phyloP scores from a whole-genome alignment of 441 rosid genomes.

The Mallotus repandus region DNA sequence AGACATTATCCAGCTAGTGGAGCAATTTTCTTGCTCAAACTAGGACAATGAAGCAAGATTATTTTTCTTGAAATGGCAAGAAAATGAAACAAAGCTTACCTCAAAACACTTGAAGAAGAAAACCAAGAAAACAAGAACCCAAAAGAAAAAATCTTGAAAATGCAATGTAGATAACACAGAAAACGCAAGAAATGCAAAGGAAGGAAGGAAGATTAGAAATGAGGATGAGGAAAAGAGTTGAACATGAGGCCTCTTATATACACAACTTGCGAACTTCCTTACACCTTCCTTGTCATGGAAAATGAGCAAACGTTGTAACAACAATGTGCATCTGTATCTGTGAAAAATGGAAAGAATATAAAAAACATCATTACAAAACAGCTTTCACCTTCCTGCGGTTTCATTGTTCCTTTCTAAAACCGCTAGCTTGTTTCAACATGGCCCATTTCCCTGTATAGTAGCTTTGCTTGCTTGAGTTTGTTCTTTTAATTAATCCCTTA shows the following conservation, averaged over 20 bases:
- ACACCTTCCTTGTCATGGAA: conserved; percentile 9
- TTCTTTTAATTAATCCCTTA: not conserved
- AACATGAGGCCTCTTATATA: conserved; percentile 23
- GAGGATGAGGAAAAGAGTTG: conserved; percentile 22
- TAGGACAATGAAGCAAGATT: not conserved
- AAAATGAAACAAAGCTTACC: not conserved
- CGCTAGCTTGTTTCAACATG: conserved; percentile 21
- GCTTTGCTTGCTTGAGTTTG: too few species aligned
- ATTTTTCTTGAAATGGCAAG: not conserved
- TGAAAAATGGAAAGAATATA: not conserved
- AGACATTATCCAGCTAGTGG: too few species aligned
- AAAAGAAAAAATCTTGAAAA: not conserved
- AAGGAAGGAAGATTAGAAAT: not conserved
- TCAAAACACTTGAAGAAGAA: not conserved
- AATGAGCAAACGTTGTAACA: not conserved
- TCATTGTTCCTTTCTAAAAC: conserved; percentile 36
- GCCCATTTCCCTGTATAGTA: not conserved
- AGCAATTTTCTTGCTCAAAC: conserved; percentile 1
- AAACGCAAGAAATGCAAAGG: conserved; percentile 15
- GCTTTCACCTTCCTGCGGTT: conserved; percentile 32
- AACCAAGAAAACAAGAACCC: conserved; percentile 13
- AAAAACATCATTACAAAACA: conserved; percentile 12
- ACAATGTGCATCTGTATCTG: conserved; percentile 2
- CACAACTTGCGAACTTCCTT: not conserved
- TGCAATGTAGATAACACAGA: not conserved